Base-by-base conservation (phyloP, 352 stramenopile species). In the Phytophthora vignae region DNA sequence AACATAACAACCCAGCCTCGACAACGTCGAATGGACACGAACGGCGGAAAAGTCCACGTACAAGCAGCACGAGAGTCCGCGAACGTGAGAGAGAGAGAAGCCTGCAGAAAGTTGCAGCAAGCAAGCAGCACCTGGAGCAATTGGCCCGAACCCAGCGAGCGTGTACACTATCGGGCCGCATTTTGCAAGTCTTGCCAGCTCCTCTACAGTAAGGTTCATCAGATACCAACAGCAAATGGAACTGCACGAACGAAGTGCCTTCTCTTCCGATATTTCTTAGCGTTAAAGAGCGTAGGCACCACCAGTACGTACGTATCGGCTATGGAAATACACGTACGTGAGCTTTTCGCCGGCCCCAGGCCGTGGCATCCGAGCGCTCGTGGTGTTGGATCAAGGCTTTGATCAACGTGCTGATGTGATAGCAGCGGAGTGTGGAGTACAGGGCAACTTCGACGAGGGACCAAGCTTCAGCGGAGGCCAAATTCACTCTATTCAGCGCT, bases 391-490 rank as follows among this genome's bases (percentile, higher is more conserved):
- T 25, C 22, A 25, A n/a, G 40, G 11, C 36, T 12, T 17, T 44
- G 33, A 40, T 12, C 15, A 48, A 17, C n/a, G 25, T 27, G 46
- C 11, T 53, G n/a, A 4, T 53, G 46, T 53, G 46, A 29, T 53
- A 14, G 19, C 40, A 53, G 46, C 46, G 46, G 46, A 53, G 27
- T 8, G 27, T 11, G n/a, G 14, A 50, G 17, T 15, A 9, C 17
- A 50, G 42, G 10, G n/a, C 42, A n/a, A 10, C 42, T 50, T n/a
- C 6, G 44, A 10, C 12, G 46, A 53, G 60, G 73, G 61, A 40
- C 22, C 22, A 88, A 99, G 93, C 96, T 4, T 92, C 96, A 12
- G 93, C 96, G 4, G 97, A 99, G 31, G 98, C 92, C 17, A 99
- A 94, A 36, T 85, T 97, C 12, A 71, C 73, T 58, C 96, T 96